Evolutionary conservation across 441 rosid species (phyloP), one percentile per base, ranked within the genome.

Genomic region (Adansonia rubrostipa): DNA sequence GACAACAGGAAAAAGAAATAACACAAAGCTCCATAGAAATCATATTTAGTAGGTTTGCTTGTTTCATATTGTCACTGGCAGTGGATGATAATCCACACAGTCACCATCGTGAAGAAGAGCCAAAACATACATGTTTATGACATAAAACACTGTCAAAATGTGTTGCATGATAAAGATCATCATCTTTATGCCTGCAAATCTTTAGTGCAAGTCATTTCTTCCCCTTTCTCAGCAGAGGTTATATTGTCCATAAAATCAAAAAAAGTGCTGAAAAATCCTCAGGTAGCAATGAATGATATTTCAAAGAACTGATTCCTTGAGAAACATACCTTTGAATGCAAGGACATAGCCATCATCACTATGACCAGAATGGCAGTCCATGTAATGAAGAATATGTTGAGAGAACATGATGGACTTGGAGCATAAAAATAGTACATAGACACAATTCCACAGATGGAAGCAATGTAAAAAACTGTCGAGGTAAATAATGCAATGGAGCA

Each of bases 361-460:
- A 84, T 19, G 20, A 93, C 87, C 80, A 95, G 87, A 81, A 93
- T 33, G n/a, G 86, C 82, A 20, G 99, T 95, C 88, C 89, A 93
- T 20, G 92, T 80, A 78, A 95, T 89, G 82, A 95, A 95, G 89
- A 93, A 93, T 77, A 93, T 88, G 85, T 95, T 93, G 82, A 93
- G 93, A 75, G 75, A 71, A 77, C 93, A 92, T 58, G 84, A 78
- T 5, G 83, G 75, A 10, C 82, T 88, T 4, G 83, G 75, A 71
- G 87, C 90, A 74, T 93, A 91, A n/a, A 87, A 75, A 62, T 81
- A 82, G 83, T 88, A 92, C 87, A 95, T 86, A 45, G 79, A 66
- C 50, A 72, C 82, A 33, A 95, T 88, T 74, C 94, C 98, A 76
- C 89, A 83, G 28, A 87, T 53, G 48, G 97, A 88, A 73, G 87